Conservation (phyloP, 495 filamentous ascomycete genomes). For the Aspergillus biplanus region DNA sequence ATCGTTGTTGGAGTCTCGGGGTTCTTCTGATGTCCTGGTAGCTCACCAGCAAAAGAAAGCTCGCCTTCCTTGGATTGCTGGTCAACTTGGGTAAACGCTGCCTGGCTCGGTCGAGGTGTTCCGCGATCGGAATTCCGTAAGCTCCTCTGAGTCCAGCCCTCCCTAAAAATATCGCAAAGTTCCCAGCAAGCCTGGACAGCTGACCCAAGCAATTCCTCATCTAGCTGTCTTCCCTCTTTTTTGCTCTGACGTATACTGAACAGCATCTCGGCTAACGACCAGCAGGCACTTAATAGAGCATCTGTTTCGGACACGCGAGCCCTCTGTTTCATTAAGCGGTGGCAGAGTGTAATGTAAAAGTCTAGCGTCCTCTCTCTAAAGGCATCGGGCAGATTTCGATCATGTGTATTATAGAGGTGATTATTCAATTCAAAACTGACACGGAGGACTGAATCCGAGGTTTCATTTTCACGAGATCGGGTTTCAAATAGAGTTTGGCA, state of each 20-base stretch:
- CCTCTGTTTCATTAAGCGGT: constrained; percentile 91
- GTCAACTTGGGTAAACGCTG: constrained; percentile 63
- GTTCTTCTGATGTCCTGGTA: constrained; percentile 44
- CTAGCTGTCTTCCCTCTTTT: constrained; percentile 68
- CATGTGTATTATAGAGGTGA: constrained; percentile 89
- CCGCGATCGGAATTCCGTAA: constrained; percentile 83
- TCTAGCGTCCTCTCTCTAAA: constrained; percentile 89
- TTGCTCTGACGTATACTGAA: constrained; percentile 88
- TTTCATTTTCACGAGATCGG: constrained; percentile 71
- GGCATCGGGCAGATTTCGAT: constrained; percentile 80
- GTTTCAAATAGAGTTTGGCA: constrained; percentile 90
- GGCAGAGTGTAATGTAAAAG: constrained; percentile 91
- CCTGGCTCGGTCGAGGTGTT: constrained; percentile 82
- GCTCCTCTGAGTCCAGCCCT: constrained; percentile 88
- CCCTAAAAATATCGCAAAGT: constrained; percentile 88
- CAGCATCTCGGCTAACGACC: constrained; percentile 90
- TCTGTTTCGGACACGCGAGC: constrained; percentile 76
- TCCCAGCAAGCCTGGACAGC: constrained; percentile 95
- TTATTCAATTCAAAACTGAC: constrained; percentile 96
- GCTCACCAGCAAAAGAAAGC: constrained; percentile 35
- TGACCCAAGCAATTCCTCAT: constrained; percentile 82
- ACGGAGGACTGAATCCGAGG: constrained; percentile 79
- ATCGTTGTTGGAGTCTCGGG: constrained; percentile 93
- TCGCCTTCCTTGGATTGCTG: constrained; percentile 48
- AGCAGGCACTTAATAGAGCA: constrained; percentile 81